Evolutionary conservation across 192 early-diverging fungal species (phyloP).

Genomic region (Gonapodya sp.): DNA sequence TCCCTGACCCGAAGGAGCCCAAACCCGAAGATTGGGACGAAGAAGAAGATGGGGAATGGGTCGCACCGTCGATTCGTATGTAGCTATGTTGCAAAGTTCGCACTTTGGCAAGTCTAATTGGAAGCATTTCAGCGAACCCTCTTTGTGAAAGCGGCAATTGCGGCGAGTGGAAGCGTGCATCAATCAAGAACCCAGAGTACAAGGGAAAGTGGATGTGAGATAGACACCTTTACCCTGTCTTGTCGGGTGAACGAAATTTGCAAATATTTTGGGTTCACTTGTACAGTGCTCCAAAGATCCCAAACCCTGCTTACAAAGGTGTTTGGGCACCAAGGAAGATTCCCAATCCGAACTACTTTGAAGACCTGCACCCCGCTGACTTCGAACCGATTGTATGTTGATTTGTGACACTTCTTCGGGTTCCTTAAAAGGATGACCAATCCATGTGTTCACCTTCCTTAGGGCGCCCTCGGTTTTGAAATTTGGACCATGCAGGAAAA

Average conservation of each 20-base stretch:
- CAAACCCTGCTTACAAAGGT: constrained; percentile 90
- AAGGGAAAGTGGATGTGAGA: constrained; percentile 72
- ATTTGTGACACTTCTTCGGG: background rate
- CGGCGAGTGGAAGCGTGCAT: constrained; percentile 72
- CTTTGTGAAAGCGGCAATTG: constrained; percentile 31
- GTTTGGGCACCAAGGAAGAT: constrained; percentile 78
- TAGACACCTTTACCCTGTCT: background rate
- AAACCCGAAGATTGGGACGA: constrained; percentile 90
- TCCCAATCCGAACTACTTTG: constrained; percentile 73
- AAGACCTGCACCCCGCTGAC: constrained; percentile 67
- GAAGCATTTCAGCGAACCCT: constrained; percentile 12
- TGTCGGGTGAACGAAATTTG: too few relatives aligned
- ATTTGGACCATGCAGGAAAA: constrained; percentile 87
- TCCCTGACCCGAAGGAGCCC: constrained; percentile 66
- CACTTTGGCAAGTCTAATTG: background rate
- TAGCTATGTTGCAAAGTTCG: background rate
- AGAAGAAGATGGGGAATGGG: constrained; percentile 90
- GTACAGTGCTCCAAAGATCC: constrained; percentile 55
- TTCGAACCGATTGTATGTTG: constrained; percentile 62
- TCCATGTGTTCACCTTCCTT: constrained; percentile 27
- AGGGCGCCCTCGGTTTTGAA: constrained; percentile 75
- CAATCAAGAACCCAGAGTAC: constrained; percentile 85
- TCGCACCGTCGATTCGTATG: constrained; percentile 39
- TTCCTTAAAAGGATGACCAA: background rate
- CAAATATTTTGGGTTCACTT: background rate